Percentiles rank a stretch among this genome's conserved stretches.
Evolutionary conservation across 2,329 filamentous ascomycete species (phyloP).

Genomic region (Chaetomium olivaceum): DNA sequence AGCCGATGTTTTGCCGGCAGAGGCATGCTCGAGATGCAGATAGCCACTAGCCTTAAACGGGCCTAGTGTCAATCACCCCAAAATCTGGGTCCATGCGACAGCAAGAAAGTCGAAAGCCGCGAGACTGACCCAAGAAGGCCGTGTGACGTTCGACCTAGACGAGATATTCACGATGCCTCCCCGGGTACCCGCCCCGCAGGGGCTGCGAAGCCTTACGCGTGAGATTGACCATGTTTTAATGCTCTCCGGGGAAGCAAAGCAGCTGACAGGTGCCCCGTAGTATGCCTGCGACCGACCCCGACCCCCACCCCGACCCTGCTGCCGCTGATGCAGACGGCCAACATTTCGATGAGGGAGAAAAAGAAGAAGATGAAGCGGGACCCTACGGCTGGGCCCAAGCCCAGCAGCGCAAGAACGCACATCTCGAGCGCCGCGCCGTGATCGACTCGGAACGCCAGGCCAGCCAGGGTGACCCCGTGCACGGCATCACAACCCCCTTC

Average conservation of each 20-base stretch:
- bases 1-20: constrained; percentile 25
- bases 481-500: constrained; percentile 78
- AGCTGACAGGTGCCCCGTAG: constrained; percentile 40
- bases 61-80: constrained; percentile 27
- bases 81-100: constrained; percentile 30
- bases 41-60: constrained; percentile 9
- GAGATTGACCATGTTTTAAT: constrained; percentile 36
- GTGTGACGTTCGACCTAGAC: constrained; percentile 20
- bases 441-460: constrained; percentile 65
- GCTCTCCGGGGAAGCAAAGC: background rate
- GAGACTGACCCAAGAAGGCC: constrained; percentile 15
- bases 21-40: background rate
- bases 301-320: constrained; percentile 49
- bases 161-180: constrained; percentile 59
- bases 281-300: constrained; percentile 60
- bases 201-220: constrained; percentile 63
- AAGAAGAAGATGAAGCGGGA: constrained; percentile 70
- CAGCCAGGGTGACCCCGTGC: constrained; percentile 73
- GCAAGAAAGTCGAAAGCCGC: constrained; percentile 29
- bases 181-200: constrained; percentile 62
- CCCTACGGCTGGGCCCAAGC: constrained; percentile 78
- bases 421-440: constrained; percentile 71
- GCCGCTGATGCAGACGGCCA: constrained; percentile 64
- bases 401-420: constrained; percentile 79
- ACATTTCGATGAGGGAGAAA: constrained; percentile 62